A percentile compares a stretch with the other conserved stretches of the same genome.
Conservation (phyloP, 192 early-diverging fungal species). For the Entophlyctis helioformis region DNA sequence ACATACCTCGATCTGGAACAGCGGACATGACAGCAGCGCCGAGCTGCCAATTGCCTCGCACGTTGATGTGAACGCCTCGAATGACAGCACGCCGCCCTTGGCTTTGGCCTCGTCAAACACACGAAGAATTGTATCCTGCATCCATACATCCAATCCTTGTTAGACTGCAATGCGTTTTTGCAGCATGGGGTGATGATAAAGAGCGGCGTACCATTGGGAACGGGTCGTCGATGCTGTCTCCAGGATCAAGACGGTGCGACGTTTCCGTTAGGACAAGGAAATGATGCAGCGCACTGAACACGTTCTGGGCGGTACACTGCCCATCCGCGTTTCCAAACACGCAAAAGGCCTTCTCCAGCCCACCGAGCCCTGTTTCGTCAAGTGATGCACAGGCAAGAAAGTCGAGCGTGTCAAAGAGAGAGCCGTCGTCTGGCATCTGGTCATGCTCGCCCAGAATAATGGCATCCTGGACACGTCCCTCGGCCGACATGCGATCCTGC, state of each 20-base stretch:
- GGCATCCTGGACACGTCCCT: not conserved
- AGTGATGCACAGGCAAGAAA: slow-evolving; percentile 24
- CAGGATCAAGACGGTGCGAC: slow-evolving; percentile 19
- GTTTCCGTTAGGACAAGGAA: slow-evolving; percentile 17
- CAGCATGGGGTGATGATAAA: slow-evolving; percentile 2
- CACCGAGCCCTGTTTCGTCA: slow-evolving; percentile 23
- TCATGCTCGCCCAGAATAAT: slow-evolving; percentile 4
- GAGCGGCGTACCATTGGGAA: slow-evolving; percentile 22
- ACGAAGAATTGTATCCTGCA: not conserved
- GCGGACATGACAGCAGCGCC: slow-evolving; percentile 16
- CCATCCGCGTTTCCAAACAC: slow-evolving; percentile 21
- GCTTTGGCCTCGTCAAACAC: not conserved
- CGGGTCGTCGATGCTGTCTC: slow-evolving; percentile 23
- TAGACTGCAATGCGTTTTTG: slow-evolving; percentile 17
- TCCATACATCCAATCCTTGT: slow-evolving; percentile 10
- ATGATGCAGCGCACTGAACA: slow-evolving; percentile 25
- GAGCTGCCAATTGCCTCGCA: slow-evolving; percentile 13
- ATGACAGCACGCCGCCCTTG: slow-evolving; percentile 9
- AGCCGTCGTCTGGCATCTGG: slow-evolving; percentile 3
- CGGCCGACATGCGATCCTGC: not conserved
- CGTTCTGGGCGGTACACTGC: slow-evolving; percentile 11
- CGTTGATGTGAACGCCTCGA: slow-evolving; percentile 16
- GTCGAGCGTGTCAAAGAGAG: slow-evolving; percentile 15
- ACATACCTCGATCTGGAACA: slow-evolving; percentile 24
- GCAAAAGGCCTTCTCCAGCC: slow-evolving; percentile 32